Conservation (phyloP, 805 yeast genomes). For the Ogataea corticis region DNA sequence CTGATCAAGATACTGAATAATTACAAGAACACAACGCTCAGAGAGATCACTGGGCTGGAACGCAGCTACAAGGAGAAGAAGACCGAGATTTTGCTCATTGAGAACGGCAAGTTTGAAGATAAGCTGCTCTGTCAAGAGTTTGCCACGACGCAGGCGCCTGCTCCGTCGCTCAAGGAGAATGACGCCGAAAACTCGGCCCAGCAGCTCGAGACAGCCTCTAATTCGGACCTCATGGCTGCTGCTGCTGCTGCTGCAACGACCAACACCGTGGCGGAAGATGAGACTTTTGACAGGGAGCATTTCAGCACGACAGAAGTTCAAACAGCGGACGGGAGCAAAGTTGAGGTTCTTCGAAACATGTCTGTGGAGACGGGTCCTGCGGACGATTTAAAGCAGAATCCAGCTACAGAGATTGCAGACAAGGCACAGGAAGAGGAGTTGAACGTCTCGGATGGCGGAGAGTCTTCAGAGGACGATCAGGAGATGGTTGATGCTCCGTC, state of each 20-base stretch:
- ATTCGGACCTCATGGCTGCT: conserved; percentile 4
- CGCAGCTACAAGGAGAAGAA: conserved; percentile 35
- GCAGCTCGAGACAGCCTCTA: conserved; percentile 1
- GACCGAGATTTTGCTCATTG: conserved; percentile 42
- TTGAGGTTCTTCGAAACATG: conserved; percentile 6
- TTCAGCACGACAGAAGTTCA: conserved; percentile 3
- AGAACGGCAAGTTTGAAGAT: conserved; percentile 42
- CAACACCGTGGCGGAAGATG: background rate
- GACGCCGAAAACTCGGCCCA: conserved; percentile 5
- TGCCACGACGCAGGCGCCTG: conserved; percentile 12
- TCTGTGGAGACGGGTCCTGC: conserved; percentile 6
- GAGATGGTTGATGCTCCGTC: conserved; percentile 20
- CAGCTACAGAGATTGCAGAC: background rate
- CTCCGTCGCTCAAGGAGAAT: conserved; percentile 12
- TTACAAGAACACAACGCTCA: conserved; percentile 34
- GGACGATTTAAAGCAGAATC: conserved; percentile 4
- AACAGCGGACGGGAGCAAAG: conserved; percentile 4
- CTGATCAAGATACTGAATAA: conserved; percentile 34
- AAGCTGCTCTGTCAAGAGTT: conserved; percentile 32
- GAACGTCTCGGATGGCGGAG: background rate
- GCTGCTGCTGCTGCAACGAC: conserved; percentile 8
- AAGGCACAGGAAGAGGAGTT: background rate
- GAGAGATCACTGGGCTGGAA: conserved; percentile 42
- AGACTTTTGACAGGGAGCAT: background rate
- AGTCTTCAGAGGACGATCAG: conserved; percentile 17